Conservation (phyloP, 257 asterid species). For the Handroanthus guayacan region DNA sequence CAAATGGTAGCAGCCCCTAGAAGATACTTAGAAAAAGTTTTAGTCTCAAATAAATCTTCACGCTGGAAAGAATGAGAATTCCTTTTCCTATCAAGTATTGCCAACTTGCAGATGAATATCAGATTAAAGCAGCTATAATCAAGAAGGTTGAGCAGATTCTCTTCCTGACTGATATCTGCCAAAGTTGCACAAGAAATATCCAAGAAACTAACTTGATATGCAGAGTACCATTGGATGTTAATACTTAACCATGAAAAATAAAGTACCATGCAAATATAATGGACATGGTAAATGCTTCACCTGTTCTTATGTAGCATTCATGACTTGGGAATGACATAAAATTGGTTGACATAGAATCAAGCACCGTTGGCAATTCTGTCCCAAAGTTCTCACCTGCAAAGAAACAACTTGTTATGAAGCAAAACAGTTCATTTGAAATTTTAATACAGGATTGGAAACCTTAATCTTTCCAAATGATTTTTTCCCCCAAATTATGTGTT, state of each 20-base stretch:
- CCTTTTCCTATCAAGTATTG: constrained; percentile 1
- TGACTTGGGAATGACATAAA: constrained; percentile 72
- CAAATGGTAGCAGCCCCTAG: constrained; percentile 24
- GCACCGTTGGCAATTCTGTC: constrained; percentile 71
- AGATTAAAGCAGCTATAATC: constrained; percentile 18
- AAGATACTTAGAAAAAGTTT: constrained; percentile 18
- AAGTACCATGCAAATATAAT: constrained; percentile 22
- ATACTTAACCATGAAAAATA: constrained; percentile 16
- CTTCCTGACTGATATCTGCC: constrained; percentile 28
- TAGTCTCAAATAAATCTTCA: constrained; percentile 18
- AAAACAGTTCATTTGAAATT: background rate
- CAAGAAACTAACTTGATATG: constrained; percentile 22
- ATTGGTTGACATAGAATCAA: constrained; percentile 68
- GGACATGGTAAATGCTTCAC: constrained; percentile 48
- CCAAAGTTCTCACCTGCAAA: constrained; percentile 75
- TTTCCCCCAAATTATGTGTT: constrained; percentile 7
- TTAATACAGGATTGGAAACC: constrained; percentile 5
- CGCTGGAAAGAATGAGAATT: constrained; percentile 5
- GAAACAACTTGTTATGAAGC: constrained; percentile 35
- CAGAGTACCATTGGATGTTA: background rate
- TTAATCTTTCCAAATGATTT: constrained; percentile 8
- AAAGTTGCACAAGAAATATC: constrained; percentile 22
- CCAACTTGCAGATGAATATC: constrained; percentile 22
- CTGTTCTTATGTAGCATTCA: constrained; percentile 93
- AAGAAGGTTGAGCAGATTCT: background rate